Evolutionary conservation across 2,329 filamentous ascomycete species (phyloP).

Genomic region (Fusarium tricinctum): DNA sequence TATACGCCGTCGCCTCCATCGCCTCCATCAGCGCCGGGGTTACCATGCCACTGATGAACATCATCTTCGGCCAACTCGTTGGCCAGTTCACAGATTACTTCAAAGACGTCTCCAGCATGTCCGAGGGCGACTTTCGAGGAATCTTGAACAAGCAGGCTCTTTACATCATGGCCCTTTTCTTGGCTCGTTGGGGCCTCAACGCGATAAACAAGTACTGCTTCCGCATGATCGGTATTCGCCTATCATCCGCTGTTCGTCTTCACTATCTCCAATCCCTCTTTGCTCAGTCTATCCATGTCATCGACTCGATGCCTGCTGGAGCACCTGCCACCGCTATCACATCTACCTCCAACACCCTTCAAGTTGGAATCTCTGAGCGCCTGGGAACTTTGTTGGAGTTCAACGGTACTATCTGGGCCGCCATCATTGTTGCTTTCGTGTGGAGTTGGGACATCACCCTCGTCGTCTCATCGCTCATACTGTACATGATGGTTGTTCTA

Average conservation of each 20-base stretch:
- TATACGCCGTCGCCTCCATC: conserved; percentile 49
- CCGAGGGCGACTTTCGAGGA: conserved; percentile 17
- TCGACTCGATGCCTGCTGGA: conserved; percentile 66
- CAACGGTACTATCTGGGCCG: conserved; percentile 58
- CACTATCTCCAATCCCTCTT: conserved; percentile 66
- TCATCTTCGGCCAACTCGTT: conserved; percentile 54
- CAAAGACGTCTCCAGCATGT: conserved; percentile 36
- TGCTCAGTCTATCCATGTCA: conserved; percentile 62
- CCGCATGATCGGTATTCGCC: conserved; percentile 64
- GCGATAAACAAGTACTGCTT: conserved; percentile 53
- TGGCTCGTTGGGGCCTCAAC: conserved; percentile 46
- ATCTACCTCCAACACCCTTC: conserved; percentile 65
- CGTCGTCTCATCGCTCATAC: conserved; percentile 62
- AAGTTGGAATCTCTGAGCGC: conserved; percentile 68
- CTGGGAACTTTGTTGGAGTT: conserved; percentile 62
- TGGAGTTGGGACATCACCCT: conserved; percentile 68
- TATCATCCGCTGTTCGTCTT: conserved; percentile 65
- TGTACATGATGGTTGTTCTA: conserved; percentile 57
- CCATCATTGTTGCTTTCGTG: conserved; percentile 65
- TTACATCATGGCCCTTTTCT: conserved; percentile 46
- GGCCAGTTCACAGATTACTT: conserved; percentile 50
- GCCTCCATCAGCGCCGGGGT: conserved; percentile 54
- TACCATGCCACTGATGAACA: conserved; percentile 56
- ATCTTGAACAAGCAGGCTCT: conserved; percentile 44
- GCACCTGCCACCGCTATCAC: conserved; percentile 68